Evolutionary conservation across 2,329 filamentous ascomycete species (phyloP).

Genomic region (Aspergillus candidus): DNA sequence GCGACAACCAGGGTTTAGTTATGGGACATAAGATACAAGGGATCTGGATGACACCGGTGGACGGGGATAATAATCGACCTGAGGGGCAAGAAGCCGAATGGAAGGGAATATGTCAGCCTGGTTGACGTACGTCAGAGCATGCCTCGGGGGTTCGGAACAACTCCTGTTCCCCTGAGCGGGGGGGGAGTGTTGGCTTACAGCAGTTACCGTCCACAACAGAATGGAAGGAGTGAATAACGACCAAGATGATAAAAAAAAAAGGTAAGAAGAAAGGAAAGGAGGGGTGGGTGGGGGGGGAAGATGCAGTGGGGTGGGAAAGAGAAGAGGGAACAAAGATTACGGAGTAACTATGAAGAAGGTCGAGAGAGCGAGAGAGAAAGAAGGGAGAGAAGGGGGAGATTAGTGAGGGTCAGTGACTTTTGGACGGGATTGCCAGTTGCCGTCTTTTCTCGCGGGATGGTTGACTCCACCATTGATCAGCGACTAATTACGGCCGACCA

Average conservation of each 20-base stretch:
- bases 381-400: constrained; percentile 12
- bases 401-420: too few relatives aligned
- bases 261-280: neutral
- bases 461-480: constrained; percentile 30
- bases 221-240: neutral
- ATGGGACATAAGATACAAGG: neutral
- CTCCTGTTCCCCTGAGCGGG: constrained; percentile 10
- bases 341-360: constrained; percentile 5
- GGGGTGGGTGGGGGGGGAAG: neutral
- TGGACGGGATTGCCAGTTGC: constrained; percentile 9
- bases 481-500: constrained; percentile 17
- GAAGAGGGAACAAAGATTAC: neutral
- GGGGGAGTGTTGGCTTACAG: constrained; percentile 13
- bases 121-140: constrained; percentile 22
- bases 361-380: constrained; percentile 13
- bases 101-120: constrained; percentile 22
- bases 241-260: neutral
- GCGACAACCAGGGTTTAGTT: too few relatives aligned
- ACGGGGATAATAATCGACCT: constrained; percentile 17
- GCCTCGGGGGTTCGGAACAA: constrained; percentile 21
- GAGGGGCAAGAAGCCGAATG: neutral
- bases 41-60: constrained; percentile 1
- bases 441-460: constrained; percentile 28
- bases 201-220: constrained; percentile 1
- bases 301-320: constrained; percentile 2